Percentiles rank a stretch among this genome's conserved stretches.
Conservation (phyloP, 2,329 filamentous ascomycete species). For the Penicillium sp. region DNA sequence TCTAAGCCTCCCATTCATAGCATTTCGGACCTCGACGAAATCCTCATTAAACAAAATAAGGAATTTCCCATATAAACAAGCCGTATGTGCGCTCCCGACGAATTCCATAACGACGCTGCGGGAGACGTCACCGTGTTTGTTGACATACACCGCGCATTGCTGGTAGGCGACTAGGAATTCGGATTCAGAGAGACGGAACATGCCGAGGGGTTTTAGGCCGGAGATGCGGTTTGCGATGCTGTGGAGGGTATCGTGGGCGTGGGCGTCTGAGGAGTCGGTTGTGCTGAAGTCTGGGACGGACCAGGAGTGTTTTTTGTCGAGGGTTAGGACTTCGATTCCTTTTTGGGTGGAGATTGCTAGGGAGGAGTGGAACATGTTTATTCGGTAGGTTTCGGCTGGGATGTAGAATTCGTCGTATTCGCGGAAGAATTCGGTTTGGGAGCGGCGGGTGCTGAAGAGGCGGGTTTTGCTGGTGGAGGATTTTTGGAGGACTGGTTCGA, state of each 20-base stretch:
- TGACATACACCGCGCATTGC: slow-evolving; percentile 94
- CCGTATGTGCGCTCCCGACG: slow-evolving; percentile 83
- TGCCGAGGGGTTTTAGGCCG: slow-evolving; percentile 81
- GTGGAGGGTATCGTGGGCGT: slow-evolving; percentile 59
- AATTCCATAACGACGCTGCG: slow-evolving; percentile 97
- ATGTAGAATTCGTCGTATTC: slow-evolving; percentile 99
- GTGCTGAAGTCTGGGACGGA: slow-evolving; percentile 75
- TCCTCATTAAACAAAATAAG: slow-evolving; percentile 91
- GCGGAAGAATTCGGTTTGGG: slow-evolving; percentile 89
- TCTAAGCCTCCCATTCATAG: slow-evolving; percentile 85
- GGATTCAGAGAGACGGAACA: slow-evolving; percentile 90
- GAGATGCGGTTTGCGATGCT: slow-evolving; percentile 81
- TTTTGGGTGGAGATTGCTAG: slow-evolving; percentile 87
- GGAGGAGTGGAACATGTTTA: slow-evolving; percentile 94
- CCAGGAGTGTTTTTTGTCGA: slow-evolving; percentile 96
- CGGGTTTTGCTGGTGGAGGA: slow-evolving; percentile 77
- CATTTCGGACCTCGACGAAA: slow-evolving; percentile 95
- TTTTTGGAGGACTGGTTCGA: slow-evolving; percentile 94
- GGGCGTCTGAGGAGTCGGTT: slow-evolving; percentile 55
- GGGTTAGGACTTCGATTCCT: slow-evolving; percentile 90
- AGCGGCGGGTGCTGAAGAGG: slow-evolving; percentile 58
- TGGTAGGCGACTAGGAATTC: slow-evolving; percentile 94
- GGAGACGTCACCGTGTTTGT: slow-evolving; percentile 94
- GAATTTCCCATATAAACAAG: slow-evolving; percentile 87
- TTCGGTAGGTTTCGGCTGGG: slow-evolving; percentile 86